Conservation (phyloP, 2,329 filamentous ascomycete species). For the Erysiphe neolycopersici region DNA sequence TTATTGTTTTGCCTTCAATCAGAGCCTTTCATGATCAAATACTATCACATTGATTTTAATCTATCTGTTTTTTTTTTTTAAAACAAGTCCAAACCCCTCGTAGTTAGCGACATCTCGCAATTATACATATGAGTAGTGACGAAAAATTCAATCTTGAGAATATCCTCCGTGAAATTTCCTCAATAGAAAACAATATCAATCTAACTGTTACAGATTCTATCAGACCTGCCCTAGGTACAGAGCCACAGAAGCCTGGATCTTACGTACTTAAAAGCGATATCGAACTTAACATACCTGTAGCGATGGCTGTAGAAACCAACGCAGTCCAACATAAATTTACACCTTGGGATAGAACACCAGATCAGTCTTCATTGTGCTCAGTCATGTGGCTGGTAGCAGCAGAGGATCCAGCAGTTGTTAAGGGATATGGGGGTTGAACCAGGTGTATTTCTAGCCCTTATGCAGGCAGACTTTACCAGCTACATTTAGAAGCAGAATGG, state of each 20-base stretch:
- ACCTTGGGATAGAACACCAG: background rate
- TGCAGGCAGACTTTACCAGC: background rate
- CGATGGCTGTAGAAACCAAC: background rate
- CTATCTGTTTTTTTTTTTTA: background rate
- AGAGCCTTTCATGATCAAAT: background rate
- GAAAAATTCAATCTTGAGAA: background rate
- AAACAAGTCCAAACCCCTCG: background rate
- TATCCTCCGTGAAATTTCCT: background rate
- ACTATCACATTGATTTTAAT: background rate
- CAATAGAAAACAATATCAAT: background rate
- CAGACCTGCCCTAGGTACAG: background rate
- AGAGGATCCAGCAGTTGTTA: background rate
- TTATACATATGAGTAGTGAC: background rate
- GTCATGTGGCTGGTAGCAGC: background rate
- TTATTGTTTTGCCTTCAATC: background rate
- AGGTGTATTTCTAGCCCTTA: background rate
- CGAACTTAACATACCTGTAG: background rate
- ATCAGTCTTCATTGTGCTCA: background rate
- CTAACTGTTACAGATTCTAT: background rate
- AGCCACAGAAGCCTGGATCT: background rate
- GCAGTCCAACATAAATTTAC: conserved; percentile 1
- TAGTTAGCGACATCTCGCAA: background rate
- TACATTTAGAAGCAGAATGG: background rate
- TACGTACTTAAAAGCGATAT: background rate
- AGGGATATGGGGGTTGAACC: background rate